Conservation (phyloP, 345 rosid genomes). For the Citrus trifoliata region DNA sequence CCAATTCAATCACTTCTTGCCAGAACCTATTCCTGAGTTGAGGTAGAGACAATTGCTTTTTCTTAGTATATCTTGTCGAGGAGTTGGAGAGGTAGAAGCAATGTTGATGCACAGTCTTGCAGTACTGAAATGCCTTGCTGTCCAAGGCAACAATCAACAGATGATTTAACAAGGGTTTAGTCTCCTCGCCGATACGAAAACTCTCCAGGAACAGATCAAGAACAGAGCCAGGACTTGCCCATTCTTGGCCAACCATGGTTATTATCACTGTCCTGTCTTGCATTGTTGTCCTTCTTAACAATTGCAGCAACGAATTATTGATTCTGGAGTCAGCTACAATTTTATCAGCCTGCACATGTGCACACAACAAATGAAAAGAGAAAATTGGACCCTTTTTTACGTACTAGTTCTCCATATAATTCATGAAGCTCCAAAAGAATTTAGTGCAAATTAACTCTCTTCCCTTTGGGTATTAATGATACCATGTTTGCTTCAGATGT, state of each 20-base stretch:
- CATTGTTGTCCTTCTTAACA: constrained; percentile 34
- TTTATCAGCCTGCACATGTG: constrained; percentile 12
- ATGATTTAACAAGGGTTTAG: constrained; percentile 38
- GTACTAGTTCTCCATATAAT: background rate
- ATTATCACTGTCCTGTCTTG: constrained; percentile 37
- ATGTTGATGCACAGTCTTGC: constrained; percentile 33
- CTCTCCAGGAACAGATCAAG: constrained; percentile 56
- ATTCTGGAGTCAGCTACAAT: background rate
- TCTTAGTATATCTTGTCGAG: background rate
- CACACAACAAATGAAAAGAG: background rate
- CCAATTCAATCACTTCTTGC: constrained; percentile 28
- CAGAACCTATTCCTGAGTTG: constrained; percentile 14
- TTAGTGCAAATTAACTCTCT: background rate
- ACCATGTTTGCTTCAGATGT: background rate
- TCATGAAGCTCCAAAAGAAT: background rate
- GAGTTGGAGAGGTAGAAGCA: constrained; percentile 31
- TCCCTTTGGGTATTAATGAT: background rate
- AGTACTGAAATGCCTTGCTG: constrained; percentile 30
- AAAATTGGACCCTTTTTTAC: no score
- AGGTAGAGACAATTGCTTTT: background rate
- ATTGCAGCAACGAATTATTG: constrained; percentile 12
- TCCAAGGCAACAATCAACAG: constrained; percentile 44
- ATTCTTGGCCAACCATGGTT: constrained; percentile 35
- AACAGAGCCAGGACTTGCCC: constrained; percentile 41
- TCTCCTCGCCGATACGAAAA: constrained; percentile 36